A percentile compares a stretch with the other conserved stretches of the same genome.
These are phyloP conservation scores for Talaromyces proteolyticus DNA, from an alignment of 495 filamentous ascomycete species.

Conservation along the genomic window DNA sequence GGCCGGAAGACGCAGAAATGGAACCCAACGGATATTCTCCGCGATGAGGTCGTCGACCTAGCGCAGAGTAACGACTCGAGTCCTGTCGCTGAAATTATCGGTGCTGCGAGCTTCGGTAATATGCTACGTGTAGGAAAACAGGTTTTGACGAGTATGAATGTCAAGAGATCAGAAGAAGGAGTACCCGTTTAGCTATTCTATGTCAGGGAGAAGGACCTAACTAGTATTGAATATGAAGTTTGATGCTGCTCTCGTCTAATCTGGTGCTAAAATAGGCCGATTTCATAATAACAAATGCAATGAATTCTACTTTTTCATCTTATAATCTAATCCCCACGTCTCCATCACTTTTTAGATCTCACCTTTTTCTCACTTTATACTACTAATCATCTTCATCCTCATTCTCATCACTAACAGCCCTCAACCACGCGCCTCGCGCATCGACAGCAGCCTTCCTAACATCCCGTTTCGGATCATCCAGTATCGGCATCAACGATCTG, in stretches of 20 bases:
- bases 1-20: constrained; percentile 27
- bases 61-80: constrained; percentile 2
- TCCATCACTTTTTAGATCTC: too few relatives aligned
- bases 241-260: too few relatives aligned
- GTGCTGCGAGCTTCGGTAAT: constrained; percentile 22
- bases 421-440: constrained; percentile 60
- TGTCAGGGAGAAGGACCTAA: too few relatives aligned
- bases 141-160: too few relatives aligned
- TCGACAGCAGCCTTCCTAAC: constrained; percentile 66
- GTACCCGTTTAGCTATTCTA: too few relatives aligned
- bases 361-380: neutral
- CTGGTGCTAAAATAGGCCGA: too few relatives aligned
- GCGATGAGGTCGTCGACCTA: constrained; percentile 10
- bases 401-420: constrained; percentile 53
- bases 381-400: constrained; percentile 43
- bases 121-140: constrained; percentile 21
- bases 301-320: too few relatives aligned
- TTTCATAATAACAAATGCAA: too few relatives aligned
- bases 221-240: too few relatives aligned
- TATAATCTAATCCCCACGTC: too few relatives aligned
- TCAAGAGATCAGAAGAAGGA: neutral
- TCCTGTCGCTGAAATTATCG: constrained; percentile 17
- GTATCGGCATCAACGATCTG: constrained; percentile 39
- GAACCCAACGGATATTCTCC: constrained; percentile 18
- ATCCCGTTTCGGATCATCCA: constrained; percentile 64